Conservation (phyloP, 495 filamentous ascomycete genomes). For the Penicillium daleae region DNA sequence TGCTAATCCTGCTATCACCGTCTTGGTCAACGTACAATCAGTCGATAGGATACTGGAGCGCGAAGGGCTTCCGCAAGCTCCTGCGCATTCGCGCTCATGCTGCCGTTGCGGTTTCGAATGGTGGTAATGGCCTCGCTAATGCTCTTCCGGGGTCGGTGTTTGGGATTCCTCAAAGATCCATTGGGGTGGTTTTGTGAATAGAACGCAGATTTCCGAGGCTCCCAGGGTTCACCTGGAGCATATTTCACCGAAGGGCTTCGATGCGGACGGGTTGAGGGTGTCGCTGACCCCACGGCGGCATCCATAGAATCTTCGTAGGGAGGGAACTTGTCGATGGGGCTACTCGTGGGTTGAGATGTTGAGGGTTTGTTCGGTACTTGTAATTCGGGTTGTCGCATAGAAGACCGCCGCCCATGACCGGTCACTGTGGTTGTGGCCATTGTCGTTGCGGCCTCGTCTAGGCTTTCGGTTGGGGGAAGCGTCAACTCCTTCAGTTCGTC, state of each 20-base stretch:
- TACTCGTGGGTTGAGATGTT: conserved; percentile 39
- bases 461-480: conserved; percentile 2
- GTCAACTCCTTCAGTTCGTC: conserved; percentile 11
- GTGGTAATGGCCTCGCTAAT: conserved; percentile 82
- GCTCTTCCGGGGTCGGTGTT: conserved; percentile 78
- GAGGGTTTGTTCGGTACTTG: conserved; percentile 36
- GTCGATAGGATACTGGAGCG: conserved; percentile 84
- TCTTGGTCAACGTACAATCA: conserved; percentile 67
- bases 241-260: conserved; percentile 40
- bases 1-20: not conserved
- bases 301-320: conserved; percentile 45
- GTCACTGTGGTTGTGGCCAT: conserved; percentile 53
- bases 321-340: conserved; percentile 50
- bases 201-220: conserved; percentile 38
- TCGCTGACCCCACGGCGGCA: conserved; percentile 24
- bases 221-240: conserved; percentile 40
- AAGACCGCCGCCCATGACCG: conserved; percentile 49
- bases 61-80: conserved; percentile 90
- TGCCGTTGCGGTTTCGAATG: conserved; percentile 75
- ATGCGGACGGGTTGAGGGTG: conserved; percentile 22
- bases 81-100: conserved; percentile 88
- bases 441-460: conserved; percentile 11
- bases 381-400: conserved; percentile 47
- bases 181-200: conserved; percentile 41
- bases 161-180: conserved; percentile 51